These are phyloP conservation scores for Diophrys sp. DNA, from an alignment of 73 alveolate genomes.

Conservation along the genomic window DNA sequence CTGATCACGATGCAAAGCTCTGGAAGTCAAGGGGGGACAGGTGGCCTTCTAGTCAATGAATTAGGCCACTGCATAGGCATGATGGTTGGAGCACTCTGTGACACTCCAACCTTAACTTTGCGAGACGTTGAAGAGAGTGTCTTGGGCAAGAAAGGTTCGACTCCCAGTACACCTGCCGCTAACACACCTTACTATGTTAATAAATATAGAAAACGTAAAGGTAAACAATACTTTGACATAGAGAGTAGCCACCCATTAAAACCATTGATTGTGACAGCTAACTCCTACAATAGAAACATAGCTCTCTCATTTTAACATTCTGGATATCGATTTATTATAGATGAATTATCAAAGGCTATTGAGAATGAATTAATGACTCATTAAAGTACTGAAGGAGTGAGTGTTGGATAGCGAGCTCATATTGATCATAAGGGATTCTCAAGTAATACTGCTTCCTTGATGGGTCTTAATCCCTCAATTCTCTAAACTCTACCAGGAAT, in stretches of 20 bases:
- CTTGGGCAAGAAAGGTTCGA: constrained; percentile 2
- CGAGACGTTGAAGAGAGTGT: constrained; percentile 19
- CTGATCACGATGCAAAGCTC: constrained; percentile 29
- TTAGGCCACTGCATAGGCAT: constrained; percentile 52
- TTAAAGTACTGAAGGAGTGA: too few relatives aligned
- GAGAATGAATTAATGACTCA: not conserved
- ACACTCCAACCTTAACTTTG: constrained; percentile 23
- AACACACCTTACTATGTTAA: too few relatives aligned
- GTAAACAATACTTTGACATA: constrained; percentile 31
- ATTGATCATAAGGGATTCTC: too few relatives aligned
- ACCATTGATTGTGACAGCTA: constrained; percentile 26
- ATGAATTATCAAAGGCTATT: constrained; percentile 5
- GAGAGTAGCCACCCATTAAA: constrained; percentile 29
- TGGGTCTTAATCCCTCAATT: not conserved
- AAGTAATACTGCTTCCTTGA: not conserved
- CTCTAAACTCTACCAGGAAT: not conserved
- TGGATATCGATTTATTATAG: constrained; percentile 29
- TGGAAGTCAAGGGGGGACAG: constrained; percentile 31
- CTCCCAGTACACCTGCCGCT: constrained; percentile 4
- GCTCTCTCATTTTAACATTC: constrained; percentile 34
- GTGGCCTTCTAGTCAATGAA: constrained; percentile 42
- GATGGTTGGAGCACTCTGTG: constrained; percentile 17
- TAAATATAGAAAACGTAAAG: constrained; percentile 5
- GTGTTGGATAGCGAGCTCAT: not conserved
- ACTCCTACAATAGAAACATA: constrained; percentile 44